These are phyloP conservation scores for Erodium maritimum DNA, from an alignment of 345 rosid species.

Conservation along the genomic window DNA sequence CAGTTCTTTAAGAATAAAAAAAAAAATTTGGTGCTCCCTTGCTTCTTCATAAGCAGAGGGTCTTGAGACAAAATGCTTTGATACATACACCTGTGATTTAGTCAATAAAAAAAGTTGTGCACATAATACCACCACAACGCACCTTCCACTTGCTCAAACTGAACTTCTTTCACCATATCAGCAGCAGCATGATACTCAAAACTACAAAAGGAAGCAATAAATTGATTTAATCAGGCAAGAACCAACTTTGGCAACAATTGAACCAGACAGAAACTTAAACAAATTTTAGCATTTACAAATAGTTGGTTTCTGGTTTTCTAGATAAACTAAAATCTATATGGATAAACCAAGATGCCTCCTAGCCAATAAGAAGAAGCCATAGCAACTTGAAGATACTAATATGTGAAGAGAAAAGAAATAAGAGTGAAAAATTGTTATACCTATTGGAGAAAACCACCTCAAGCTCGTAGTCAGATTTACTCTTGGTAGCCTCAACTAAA, in stretches of 20 bases:
- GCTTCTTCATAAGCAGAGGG: too few relatives aligned
- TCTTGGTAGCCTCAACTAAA: slow-evolving; percentile 70
- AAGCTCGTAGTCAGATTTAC: slow-evolving; percentile 66
- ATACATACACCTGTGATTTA: too few relatives aligned
- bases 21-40: neutral
- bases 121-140: slow-evolving; percentile 4
- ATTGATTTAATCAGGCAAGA: neutral
- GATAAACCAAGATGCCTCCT: neutral
- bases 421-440: slow-evolving; percentile 21
- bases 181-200: slow-evolving; percentile 76
- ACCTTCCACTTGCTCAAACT: slow-evolving; percentile 77
- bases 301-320: too few relatives aligned
- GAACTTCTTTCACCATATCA: slow-evolving; percentile 70
- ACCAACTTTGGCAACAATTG: neutral
- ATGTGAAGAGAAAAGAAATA: neutral
- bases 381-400: neutral
- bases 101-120: too few relatives aligned
- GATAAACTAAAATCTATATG: neutral
- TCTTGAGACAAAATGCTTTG: too few relatives aligned
- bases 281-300: too few relatives aligned
- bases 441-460: slow-evolving; percentile 74
- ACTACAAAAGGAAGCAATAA: slow-evolving; percentile 23
- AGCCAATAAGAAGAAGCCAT: neutral
- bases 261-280: neutral
- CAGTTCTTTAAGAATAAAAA: too few relatives aligned